Percentiles rank a stretch among this genome's conserved stretches.
phyloP scores from a whole-genome alignment of 441 rosid species.

The Erodium texanum region DNA sequence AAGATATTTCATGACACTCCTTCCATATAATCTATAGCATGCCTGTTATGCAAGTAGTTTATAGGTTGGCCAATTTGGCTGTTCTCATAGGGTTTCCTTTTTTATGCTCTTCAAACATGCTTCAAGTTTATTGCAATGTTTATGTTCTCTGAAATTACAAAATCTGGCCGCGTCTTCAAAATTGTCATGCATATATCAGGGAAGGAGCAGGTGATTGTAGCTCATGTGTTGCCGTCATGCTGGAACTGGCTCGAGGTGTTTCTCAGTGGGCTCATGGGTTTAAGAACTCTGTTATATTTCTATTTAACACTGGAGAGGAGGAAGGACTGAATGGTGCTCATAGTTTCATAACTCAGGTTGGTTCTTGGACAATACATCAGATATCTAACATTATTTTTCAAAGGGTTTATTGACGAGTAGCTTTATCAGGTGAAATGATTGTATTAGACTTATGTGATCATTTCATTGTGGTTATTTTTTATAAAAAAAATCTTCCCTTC shows the following conservation, averaged over 20 bases:
- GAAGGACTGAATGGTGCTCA: conserved; percentile 97
- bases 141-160: neutral
- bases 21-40: neutral
- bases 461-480: no score
- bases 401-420: neutral
- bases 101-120: neutral
- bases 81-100: neutral
- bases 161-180: neutral
- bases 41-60: neutral
- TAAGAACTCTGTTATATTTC: conserved; percentile 72
- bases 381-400: neutral
- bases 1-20: neutral
- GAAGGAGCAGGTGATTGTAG: conserved; percentile 98
- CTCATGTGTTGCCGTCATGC: conserved; percentile 91
- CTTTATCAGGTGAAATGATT: conserved; percentile 4
- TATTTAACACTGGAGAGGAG: conserved; percentile 91
- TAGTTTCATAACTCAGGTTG: conserved; percentile 93
- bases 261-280: conserved; percentile 96
- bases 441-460: neutral
- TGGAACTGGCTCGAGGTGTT: conserved; percentile 86
- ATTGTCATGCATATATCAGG: conserved; percentile 33
- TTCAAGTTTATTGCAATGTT: neutral
- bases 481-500: neutral
- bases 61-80: neutral
- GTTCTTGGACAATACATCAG: conserved; percentile 14